Base-by-base conservation (phyloP, 2,329 filamentous ascomycete species). In the Raffaelea arxii region DNA sequence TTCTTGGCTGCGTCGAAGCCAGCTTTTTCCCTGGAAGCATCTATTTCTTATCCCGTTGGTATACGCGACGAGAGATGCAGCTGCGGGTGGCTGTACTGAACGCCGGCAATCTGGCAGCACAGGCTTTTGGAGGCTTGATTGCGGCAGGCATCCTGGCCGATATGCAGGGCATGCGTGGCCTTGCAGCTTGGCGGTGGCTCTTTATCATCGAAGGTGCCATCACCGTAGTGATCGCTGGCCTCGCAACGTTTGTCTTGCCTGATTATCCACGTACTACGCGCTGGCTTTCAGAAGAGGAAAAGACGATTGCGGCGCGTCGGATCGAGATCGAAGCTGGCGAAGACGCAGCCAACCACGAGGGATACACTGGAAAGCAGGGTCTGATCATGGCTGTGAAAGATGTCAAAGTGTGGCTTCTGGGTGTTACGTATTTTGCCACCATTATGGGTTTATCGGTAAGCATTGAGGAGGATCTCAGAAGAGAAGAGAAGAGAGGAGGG, bases 101-200 rank as follows among this genome's bases (percentile, higher is more conserved):
- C 53, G 77, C 77, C 1, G 82, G 80, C 1, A 77, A 77, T 1
- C 65, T 85, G 12, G 71, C 85, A 16, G 80, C 76, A 1, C 79
- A 80, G 2, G 81, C 81, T 2, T 84, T 86, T 56, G 80, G 78
- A 2, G 81, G 78, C 2, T 55, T 78, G 10, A 71, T 79, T 36
- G 67, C 73, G 2, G 74, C 74, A 0, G 75, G 80, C 6, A 81
- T 86, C 46, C 75, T 73, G 0, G 64, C 64, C n/a, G 73, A 77
- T 42, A 72, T 85, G 66, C 71, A 81, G 47, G 69, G 73, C 59
- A 10, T 50, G 49, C 19, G 59, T 60, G 6, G 19, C 62, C 62
- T 56, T 67, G 40, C 50, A 52, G 12, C 61, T 7, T 71, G 67
- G 65, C 55, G 57, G 43, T 67, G 65, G 60, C 56, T 67, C 5